Evolutionary conservation across 2,329 filamentous ascomycete genomes (phyloP).

Genomic region (Mariannaea sp.): DNA sequence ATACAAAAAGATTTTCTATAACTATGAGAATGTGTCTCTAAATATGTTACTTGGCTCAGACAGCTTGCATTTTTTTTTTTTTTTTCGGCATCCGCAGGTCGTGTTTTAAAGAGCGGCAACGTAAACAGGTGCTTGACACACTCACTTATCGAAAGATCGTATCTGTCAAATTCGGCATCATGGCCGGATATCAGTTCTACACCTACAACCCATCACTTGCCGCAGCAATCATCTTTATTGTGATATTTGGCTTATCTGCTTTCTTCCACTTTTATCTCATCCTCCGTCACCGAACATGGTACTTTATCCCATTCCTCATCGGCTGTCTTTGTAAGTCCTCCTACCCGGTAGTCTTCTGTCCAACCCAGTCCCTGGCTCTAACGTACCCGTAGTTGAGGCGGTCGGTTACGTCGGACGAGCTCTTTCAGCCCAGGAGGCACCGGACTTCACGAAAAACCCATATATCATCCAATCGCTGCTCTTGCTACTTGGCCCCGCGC

Average conservation of each 20-base stretch:
- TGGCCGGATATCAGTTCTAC: constrained; percentile 43
- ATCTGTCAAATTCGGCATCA: neutral
- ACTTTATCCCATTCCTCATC: constrained; percentile 56
- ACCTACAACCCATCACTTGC: constrained; percentile 53
- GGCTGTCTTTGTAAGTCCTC: constrained; percentile 54
- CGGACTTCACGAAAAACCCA: constrained; percentile 41
- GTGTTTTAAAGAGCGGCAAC: too few relatives aligned
- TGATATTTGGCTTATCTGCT: constrained; percentile 47
- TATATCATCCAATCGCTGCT: constrained; percentile 50
- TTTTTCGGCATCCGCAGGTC: too few relatives aligned
- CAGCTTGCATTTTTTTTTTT: neutral
- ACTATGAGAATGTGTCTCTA: neutral
- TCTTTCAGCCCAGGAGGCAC: constrained; percentile 48
- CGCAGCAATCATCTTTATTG: constrained; percentile 49
- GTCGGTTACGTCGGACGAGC: constrained; percentile 55
- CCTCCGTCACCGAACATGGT: constrained; percentile 52
- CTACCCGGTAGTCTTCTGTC: neutral
- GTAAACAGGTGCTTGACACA: neutral
- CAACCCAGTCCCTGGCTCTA: too few relatives aligned
- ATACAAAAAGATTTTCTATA: constrained; percentile 6
- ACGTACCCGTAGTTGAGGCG: constrained; percentile 30
- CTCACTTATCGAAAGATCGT: neutral
- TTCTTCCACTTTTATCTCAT: constrained; percentile 48
- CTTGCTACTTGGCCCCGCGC: constrained; percentile 45
- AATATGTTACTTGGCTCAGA: neutral